Evolutionary conservation across 2,329 filamentous ascomycete genomes (phyloP).

Genomic region (Hymenoscyphus linearis): DNA sequence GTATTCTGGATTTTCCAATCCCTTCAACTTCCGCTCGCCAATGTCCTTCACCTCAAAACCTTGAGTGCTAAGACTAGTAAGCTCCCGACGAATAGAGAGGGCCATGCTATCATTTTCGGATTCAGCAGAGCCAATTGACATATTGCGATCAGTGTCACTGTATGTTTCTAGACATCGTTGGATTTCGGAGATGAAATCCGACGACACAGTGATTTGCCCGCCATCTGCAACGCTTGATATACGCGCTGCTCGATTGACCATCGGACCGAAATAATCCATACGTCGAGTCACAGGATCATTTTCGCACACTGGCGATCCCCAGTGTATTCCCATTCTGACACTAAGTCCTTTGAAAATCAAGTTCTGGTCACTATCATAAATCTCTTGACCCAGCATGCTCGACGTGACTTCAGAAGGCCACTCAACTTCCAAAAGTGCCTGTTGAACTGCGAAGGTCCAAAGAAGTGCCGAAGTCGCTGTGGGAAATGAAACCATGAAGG

Average conservation of each 20-base stretch:
- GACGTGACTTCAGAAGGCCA: slow-evolving; percentile 93
- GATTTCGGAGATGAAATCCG: slow-evolving; percentile 95
- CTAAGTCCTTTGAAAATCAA: slow-evolving; percentile 91
- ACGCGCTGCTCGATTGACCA: slow-evolving; percentile 95
- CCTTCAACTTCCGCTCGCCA: slow-evolving; percentile 91
- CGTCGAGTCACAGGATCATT: slow-evolving; percentile 92
- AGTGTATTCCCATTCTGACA: slow-evolving; percentile 96
- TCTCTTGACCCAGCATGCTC: slow-evolving; percentile 76
- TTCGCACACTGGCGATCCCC: slow-evolving; percentile 90
- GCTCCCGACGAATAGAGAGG: slow-evolving; percentile 77
- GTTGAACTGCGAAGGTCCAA: slow-evolving; percentile 95
- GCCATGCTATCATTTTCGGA: slow-evolving; percentile 68
- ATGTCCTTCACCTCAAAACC: slow-evolving; percentile 97
- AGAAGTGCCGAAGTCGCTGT: slow-evolving; percentile 90
- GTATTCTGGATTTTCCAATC: slow-evolving; percentile 92
- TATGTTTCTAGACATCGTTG: slow-evolving; percentile 85
- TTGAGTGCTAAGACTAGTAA: slow-evolving; percentile 80
- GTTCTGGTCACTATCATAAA: slow-evolving; percentile 77
- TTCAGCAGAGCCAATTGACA: slow-evolving; percentile 66
- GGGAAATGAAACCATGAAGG: slow-evolving; percentile 98
- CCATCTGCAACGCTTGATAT: slow-evolving; percentile 94
- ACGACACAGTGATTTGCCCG: slow-evolving; percentile 93
- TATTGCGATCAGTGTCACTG: slow-evolving; percentile 72
- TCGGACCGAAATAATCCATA: slow-evolving; percentile 99
- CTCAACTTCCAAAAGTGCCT: slow-evolving; percentile 75